Base-by-base conservation (phyloP, 192 early-diverging fungal genomes). In the Backusella westeae region DNA sequence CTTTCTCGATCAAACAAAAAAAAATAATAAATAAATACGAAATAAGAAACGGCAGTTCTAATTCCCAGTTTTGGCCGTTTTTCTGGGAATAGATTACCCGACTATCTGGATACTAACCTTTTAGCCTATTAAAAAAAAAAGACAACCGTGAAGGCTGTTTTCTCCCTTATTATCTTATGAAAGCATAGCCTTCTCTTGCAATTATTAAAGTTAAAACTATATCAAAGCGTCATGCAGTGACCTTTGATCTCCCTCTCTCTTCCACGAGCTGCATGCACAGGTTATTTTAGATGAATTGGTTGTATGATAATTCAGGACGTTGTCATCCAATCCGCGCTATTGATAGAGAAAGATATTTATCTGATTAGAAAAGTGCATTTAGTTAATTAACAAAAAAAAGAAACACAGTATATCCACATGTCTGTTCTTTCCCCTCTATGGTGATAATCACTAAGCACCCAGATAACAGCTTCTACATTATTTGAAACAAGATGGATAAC, bases 81-180 rank as follows among this genome's bases (percentile, higher is more conserved):
- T n/a, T 77, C 12, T 26, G 80, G 73, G 15, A 81, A 81, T 3
- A 74, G 21, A 34, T 74, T 72, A 34, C 80, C 80, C 3, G 65
- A 41, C 26, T 42, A 44, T 9, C 75, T 59, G 19, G 9, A 10
- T 39, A 12, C 34, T 5, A 44, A 69, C 35, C 72, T 76, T 32
- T 75, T 34, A 36, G 79, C 79, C 74, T 77, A 29, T 15, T 26
- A 35, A 46, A 23, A 34, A 52, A 52, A 7, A 35, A 41, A 67
- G 41, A 49, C 66, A 68, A 32, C 0, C 52, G 10, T 39, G 9
- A 39, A 39, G 9, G 38, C 6, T 39, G 38, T 39, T 39, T 32
- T 29, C 42, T 15, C 15, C 42, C 15, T 44, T 44, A 15, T 15
- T 44, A 14, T 44, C 14, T 44, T 44, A 17, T 44, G 42, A 44